phyloP scores from a whole-genome alignment of 1,139 yeast genomes.

The Geotrichum candidum region DNA sequence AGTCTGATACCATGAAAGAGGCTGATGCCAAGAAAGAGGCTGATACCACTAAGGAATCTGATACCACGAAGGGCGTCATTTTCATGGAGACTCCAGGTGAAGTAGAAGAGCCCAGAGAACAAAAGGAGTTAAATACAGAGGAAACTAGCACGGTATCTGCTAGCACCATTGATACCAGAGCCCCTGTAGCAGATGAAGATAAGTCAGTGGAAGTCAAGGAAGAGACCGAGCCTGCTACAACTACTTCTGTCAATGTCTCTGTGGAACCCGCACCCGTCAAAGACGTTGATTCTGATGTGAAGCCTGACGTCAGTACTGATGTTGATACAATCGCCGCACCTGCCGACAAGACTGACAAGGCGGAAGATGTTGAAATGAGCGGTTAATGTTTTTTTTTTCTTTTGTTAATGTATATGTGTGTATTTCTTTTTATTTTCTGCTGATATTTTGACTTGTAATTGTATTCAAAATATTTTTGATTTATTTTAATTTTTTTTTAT shows the following conservation, averaged over 20 bases:
- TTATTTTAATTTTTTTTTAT: neutral
- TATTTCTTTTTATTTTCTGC: neutral
- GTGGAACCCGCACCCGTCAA: neutral
- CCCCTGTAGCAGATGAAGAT: neutral
- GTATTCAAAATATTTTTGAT: neutral
- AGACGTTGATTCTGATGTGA: neutral
- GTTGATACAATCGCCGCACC: neutral
- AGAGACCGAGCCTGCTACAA: slow-evolving; percentile 3
- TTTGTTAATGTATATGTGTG: neutral
- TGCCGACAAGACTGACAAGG: neutral
- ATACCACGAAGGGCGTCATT: too few species aligned
- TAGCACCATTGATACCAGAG: neutral
- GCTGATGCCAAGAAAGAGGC: too few species aligned
- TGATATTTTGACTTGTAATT: neutral
- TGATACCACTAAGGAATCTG: too few species aligned
- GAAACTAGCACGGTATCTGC: neutral
- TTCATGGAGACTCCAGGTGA: neutral
- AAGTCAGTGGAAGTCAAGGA: neutral
- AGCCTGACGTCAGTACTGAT: neutral
- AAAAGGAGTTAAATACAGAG: neutral
- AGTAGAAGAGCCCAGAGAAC: neutral
- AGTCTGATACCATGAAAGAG: too few species aligned
- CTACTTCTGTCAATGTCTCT: neutral
- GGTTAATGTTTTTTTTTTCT: neutral
- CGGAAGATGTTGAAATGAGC: neutral